These are phyloP conservation scores for Colletotrichum spaethianum DNA, from an alignment of 2,329 filamentous ascomycete genomes.

Conservation along the genomic window DNA sequence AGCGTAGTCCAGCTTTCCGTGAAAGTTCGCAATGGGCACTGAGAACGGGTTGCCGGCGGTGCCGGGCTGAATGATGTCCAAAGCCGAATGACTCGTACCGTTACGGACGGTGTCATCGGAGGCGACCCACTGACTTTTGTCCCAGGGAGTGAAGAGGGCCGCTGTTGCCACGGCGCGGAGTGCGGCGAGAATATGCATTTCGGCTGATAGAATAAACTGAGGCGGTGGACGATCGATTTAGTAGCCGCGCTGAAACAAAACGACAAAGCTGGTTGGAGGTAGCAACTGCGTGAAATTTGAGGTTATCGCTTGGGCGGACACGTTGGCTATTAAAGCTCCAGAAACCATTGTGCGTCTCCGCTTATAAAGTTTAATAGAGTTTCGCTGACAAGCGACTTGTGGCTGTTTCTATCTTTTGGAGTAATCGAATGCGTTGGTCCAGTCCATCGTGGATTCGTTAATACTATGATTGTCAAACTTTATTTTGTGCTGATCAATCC, in stretches of 20 bases:
- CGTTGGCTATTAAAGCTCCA: not conserved
- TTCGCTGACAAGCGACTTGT: not conserved
- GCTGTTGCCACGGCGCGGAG: conserved; percentile 21
- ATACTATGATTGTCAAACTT: not conserved
- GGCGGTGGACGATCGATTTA: not conserved
- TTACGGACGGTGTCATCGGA: conserved; percentile 85
- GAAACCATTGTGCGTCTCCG: not conserved
- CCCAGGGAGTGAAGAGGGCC: conserved; percentile 67
- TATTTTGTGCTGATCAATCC: conserved; percentile 21
- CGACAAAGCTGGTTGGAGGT: not conserved
- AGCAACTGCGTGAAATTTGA: not conserved
- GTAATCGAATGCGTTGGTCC: not conserved
- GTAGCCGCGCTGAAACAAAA: not conserved
- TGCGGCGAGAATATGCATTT: conserved; percentile 30
- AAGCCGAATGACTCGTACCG: conserved; percentile 72
- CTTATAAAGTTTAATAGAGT: conserved; percentile 4
- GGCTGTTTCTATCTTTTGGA: not conserved
- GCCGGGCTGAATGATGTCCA: conserved; percentile 52
- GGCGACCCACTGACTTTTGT: conserved; percentile 72
- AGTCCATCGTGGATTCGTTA: conserved; percentile 19
- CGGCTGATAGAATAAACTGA: not conserved
- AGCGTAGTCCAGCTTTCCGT: conserved; percentile 79
- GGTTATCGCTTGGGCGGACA: not conserved
- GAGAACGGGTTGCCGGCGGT: conserved; percentile 40
- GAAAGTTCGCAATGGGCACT: conserved; percentile 67